Base-by-base conservation (phyloP, 495 filamentous ascomycete genomes). In the Gamarada debralockiae region DNA sequence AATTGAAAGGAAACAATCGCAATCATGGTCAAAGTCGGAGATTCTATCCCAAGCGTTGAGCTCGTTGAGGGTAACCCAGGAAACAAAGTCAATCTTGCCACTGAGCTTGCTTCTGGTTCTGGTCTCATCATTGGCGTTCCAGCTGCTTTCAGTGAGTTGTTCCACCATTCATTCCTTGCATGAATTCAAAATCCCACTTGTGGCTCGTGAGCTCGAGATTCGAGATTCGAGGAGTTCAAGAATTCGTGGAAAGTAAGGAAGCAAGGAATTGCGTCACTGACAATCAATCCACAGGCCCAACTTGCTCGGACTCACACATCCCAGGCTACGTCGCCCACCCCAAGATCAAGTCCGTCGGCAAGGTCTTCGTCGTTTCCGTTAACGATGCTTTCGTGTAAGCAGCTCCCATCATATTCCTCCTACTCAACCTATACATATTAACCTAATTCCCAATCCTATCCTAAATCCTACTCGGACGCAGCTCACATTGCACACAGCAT, bases 341-440 rank as follows among this genome's bases (percentile, higher is more conserved):
- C 37, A 80, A 82, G 68, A 71, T 88, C 44, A 85, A 82, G 71
- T 74, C 82, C 37, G 89, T 84, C 12, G 89, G 92, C 38, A 66
- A 81, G 47, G 85, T 92, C 39, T 95, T 92, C 57, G 90, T 96
- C 27, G 83, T 97, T 36, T 78, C 83, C n/a, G 90, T 96, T 66
- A 98, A 98, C 69, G 93, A 98, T 67, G 80, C 91, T 23, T 96
- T 97, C 70, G 93, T 97, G 82, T 93, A 81, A 71, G 86, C 23
- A 21, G 25, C 15, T 38, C 40, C 40, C 22, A 13, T 41, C 15
- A 9, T 22, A 7, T 20, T 29, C 29, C 12, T 42, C 21, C 18
- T 42, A 1, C 17, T 15, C 15, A 15, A 7, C 33, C 21, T 17
- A 8, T 9, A 5, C 49, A 14, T 17, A 17, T 5, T 25, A 7